These are phyloP conservation scores for Alternaria ventricosa DNA, from an alignment of 2,329 filamentous ascomycete genomes.

Conservation along the genomic window DNA sequence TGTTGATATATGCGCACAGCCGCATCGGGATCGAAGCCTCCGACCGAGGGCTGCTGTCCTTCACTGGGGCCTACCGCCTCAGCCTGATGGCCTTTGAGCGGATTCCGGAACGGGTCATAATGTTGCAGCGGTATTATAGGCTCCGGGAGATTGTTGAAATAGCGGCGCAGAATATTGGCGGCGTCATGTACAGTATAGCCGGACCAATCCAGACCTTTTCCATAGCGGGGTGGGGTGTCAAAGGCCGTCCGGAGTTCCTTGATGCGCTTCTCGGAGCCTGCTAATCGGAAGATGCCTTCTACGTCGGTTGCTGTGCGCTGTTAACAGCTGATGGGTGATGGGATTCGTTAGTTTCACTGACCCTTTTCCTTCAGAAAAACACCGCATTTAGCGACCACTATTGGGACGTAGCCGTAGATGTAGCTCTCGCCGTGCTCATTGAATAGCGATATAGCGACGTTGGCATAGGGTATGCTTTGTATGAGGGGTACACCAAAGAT, in stretches of 20 bases:
- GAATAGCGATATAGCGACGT: slow-evolving; percentile 94
- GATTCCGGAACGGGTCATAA: slow-evolving; percentile 89
- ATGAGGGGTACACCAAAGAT: slow-evolving; percentile 95
- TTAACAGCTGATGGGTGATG: slow-evolving; percentile 26
- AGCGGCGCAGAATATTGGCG: slow-evolving; percentile 92
- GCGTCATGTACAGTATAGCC: slow-evolving; percentile 99
- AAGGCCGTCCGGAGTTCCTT: slow-evolving; percentile 93
- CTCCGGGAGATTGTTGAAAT: slow-evolving; percentile 94
- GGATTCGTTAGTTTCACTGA: slow-evolving; percentile 49
- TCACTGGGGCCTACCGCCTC: slow-evolving; percentile 74
- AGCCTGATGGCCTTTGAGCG: slow-evolving; percentile 72
- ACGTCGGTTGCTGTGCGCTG: slow-evolving; percentile 77
- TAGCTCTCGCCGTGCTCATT: slow-evolving; percentile 93
- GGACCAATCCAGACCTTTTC: slow-evolving; percentile 95
- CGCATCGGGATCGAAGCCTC: slow-evolving; percentile 73
- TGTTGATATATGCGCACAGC: slow-evolving; percentile 86
- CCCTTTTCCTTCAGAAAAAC: slow-evolving; percentile 98
- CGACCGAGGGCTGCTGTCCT: slow-evolving; percentile 69
- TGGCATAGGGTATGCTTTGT: slow-evolving; percentile 95
- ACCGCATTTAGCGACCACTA: slow-evolving; percentile 97
- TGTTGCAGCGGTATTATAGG: slow-evolving; percentile 94
- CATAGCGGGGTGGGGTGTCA: slow-evolving; percentile 86
- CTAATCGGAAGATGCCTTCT: slow-evolving; percentile 95
- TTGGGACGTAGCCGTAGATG: slow-evolving; percentile 98
- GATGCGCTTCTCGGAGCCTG: slow-evolving; percentile 96